Conservation (phyloP, 257 asterid species). For the Fraxinus pennsylvanica region DNA sequence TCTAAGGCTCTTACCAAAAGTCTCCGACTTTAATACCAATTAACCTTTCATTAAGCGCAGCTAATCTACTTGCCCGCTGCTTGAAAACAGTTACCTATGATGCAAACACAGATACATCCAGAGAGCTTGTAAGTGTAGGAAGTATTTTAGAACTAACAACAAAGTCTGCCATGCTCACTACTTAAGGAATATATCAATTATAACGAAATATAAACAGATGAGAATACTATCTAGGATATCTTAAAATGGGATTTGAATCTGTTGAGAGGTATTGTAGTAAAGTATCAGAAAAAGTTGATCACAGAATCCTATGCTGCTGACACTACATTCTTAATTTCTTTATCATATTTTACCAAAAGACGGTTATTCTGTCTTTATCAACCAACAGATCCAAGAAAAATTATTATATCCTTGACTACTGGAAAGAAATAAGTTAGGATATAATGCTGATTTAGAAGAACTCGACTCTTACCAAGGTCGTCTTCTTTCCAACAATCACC, state of each 20-base stretch:
- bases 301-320: not conserved
- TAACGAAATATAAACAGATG: not conserved
- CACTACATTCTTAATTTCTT: not conserved
- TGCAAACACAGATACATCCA: constrained; percentile 25
- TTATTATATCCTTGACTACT: not conserved
- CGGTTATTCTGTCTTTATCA: not conserved
- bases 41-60: constrained; percentile 77
- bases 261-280: not conserved
- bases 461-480: not conserved
- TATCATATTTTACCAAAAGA: not conserved
- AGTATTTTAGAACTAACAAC: not conserved
- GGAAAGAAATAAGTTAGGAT: not conserved
- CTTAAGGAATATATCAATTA: not conserved
- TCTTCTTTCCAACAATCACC: not conserved
- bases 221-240: not conserved
- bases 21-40: constrained; percentile 90
- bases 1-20: constrained; percentile 68
- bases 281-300: not conserved
- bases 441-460: not conserved
- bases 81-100: constrained; percentile 86
- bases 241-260: not conserved
- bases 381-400: not conserved
- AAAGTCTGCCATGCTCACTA: constrained; percentile 1
- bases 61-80: constrained; percentile 76
- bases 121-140: constrained; percentile 2